A percentile compares a stretch with the other conserved stretches of the same genome.
Conservation (phyloP, 441 rosid species). For the Kokia cookei region DNA sequence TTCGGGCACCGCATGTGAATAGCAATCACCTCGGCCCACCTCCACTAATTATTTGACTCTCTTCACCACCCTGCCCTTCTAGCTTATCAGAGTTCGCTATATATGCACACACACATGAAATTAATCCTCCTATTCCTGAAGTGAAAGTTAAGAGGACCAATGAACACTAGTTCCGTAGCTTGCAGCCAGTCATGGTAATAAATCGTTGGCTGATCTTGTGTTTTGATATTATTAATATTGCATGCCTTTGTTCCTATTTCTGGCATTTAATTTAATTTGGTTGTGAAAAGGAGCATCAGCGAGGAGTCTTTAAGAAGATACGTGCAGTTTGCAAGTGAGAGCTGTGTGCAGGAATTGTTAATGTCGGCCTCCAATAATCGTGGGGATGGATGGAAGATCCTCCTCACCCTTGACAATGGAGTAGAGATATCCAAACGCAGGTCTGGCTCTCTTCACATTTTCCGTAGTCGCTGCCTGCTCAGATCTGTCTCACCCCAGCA, state of each 20-base stretch:
- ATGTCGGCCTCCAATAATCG: constrained; percentile 50
- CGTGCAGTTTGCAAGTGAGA: constrained; percentile 78
- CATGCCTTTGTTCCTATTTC: not conserved
- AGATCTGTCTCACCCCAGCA: constrained; percentile 62
- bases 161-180: constrained; percentile 39
- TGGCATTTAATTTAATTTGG: not conserved
- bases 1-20: constrained; percentile 53
- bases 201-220: not conserved
- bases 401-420: constrained; percentile 31
- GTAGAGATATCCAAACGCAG: constrained; percentile 67
- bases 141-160: constrained; percentile 9
- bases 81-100: no score
- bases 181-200: constrained; percentile 58
- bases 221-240: not conserved
- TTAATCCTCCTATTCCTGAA: no score
- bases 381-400: constrained; percentile 58
- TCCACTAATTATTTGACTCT: constrained; percentile 33
- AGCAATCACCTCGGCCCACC: constrained; percentile 38
- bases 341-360: constrained; percentile 65
- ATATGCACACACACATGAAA: no score
- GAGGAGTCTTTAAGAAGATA: constrained; percentile 74
- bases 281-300: constrained; percentile 53
- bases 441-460: constrained; percentile 49
- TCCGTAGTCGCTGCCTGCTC: constrained; percentile 66
- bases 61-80: not conserved